A percentile compares a stretch with the other conserved stretches of the same genome.
phyloP scores from a whole-genome alignment of 2,329 filamentous ascomycete genomes.

The Alternaria panax region DNA sequence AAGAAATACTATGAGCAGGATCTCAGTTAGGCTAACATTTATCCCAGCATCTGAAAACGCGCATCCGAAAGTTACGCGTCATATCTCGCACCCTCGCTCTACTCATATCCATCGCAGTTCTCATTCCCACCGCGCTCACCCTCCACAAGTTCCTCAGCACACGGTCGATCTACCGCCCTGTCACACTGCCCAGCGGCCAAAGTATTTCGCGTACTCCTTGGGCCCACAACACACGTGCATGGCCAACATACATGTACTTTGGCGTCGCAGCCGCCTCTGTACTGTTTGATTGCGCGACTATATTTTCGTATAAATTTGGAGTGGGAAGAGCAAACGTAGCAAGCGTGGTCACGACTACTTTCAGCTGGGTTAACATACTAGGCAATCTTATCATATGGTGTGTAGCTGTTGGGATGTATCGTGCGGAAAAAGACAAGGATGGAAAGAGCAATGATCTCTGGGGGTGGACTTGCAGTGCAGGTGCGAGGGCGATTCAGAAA shows the following conservation, averaged over 20 bases:
- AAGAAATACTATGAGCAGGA: not conserved
- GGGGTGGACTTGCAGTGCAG: constrained; percentile 52
- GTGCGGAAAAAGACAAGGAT: constrained; percentile 45
- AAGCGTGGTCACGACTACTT: constrained; percentile 35
- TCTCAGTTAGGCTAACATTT: constrained; percentile 2
- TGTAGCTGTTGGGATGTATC: constrained; percentile 45
- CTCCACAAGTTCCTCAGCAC: constrained; percentile 51
- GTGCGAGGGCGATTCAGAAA: constrained; percentile 47
- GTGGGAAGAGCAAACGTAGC: constrained; percentile 46
- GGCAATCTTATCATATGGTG: constrained; percentile 50
- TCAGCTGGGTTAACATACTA: constrained; percentile 38
- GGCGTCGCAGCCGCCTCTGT: constrained; percentile 39
- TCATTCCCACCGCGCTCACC: constrained; percentile 49
- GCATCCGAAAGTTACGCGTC: constrained; percentile 50
- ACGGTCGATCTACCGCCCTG: constrained; percentile 34
- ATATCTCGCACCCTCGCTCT: constrained; percentile 46
- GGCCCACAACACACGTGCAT: constrained; percentile 46
- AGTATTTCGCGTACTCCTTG: constrained; percentile 48
- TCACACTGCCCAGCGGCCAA: constrained; percentile 23
- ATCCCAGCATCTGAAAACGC: constrained; percentile 44
- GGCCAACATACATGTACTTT: constrained; percentile 54
- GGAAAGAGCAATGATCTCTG: constrained; percentile 51
- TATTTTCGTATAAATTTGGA: constrained; percentile 45
- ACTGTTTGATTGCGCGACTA: constrained; percentile 45
- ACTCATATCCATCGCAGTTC: constrained; percentile 44